These are phyloP conservation scores for Pseudogymnoascus sp. DNA, from an alignment of 2,329 filamentous ascomycete species.

Conservation along the genomic window DNA sequence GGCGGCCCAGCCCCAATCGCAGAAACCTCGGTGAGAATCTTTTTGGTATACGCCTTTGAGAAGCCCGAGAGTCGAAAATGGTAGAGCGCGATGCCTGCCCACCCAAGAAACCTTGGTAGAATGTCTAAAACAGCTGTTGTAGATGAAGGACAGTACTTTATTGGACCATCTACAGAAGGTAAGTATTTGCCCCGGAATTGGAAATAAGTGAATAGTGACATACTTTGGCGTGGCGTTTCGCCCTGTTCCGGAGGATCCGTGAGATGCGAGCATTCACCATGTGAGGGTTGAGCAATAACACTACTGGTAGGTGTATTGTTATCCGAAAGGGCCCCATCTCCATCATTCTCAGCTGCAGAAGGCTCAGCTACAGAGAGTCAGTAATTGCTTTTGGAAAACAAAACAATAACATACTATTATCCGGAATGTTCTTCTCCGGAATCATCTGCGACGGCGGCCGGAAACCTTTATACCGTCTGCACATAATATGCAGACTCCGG, in stretches of 20 bases:
- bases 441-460: not conserved
- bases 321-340: not conserved
- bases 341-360: not conserved
- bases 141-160: not conserved
- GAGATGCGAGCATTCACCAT: not conserved
- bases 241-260: not conserved
- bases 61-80: not conserved
- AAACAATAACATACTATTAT: not conserved
- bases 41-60: not conserved
- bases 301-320: not conserved
- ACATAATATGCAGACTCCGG: not conserved
- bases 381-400: too few species aligned
- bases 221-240: not conserved
- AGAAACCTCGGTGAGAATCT: not conserved
- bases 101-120: not conserved
- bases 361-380: not conserved
- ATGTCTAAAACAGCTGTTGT: not conserved
- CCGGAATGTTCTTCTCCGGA: too few species aligned
- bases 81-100: not conserved
- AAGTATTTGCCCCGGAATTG: not conserved
- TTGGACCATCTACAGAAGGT: not conserved
- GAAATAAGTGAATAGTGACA: not conserved
- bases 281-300: not conserved
- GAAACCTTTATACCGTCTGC: not conserved
- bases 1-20: not conserved